Percentiles rank a stretch among this genome's conserved stretches.
Evolutionary conservation across 495 filamentous ascomycete species (phyloP).

Genomic region (Extremus antarcticus): DNA sequence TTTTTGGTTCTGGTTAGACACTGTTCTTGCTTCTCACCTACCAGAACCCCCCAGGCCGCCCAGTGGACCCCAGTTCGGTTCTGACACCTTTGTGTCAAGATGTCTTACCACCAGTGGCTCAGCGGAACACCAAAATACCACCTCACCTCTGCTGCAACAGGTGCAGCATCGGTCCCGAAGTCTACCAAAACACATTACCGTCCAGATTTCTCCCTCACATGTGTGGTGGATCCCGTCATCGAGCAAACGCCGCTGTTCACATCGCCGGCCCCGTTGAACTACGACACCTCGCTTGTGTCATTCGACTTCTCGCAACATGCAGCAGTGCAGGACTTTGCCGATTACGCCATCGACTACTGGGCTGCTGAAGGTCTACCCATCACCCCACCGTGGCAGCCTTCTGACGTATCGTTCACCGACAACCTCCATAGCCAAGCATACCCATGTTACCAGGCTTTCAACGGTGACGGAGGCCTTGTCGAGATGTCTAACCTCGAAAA

Average conservation of each 20-base stretch:
- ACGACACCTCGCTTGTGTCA: neutral
- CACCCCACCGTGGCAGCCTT: neutral
- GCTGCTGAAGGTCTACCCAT: neutral
- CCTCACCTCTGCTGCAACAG: neutral
- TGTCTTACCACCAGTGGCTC: constrained; percentile 1
- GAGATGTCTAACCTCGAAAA: too few relatives aligned
- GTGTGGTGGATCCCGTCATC: neutral
- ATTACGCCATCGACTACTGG: too few relatives aligned
- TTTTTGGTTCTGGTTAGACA: neutral
- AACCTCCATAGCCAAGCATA: too few relatives aligned
- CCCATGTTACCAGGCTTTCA: too few relatives aligned
- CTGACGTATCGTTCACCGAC: neutral
- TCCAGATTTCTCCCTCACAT: neutral
- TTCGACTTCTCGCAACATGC: neutral
- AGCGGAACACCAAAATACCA: neutral
- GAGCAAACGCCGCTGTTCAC: neutral
- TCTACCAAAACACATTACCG: neutral
- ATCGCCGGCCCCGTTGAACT: neutral
- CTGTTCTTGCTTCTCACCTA: neutral
- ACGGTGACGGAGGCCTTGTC: too few relatives aligned
- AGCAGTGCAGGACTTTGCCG: neutral
- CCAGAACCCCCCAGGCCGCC: neutral
- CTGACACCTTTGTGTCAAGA: neutral
- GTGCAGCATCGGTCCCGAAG: neutral
- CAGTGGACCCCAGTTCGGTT: neutral